These are phyloP conservation scores for Phyllosticta paracitricarpa DNA, from an alignment of 2,329 filamentous ascomycete genomes.

Conservation along the genomic window DNA sequence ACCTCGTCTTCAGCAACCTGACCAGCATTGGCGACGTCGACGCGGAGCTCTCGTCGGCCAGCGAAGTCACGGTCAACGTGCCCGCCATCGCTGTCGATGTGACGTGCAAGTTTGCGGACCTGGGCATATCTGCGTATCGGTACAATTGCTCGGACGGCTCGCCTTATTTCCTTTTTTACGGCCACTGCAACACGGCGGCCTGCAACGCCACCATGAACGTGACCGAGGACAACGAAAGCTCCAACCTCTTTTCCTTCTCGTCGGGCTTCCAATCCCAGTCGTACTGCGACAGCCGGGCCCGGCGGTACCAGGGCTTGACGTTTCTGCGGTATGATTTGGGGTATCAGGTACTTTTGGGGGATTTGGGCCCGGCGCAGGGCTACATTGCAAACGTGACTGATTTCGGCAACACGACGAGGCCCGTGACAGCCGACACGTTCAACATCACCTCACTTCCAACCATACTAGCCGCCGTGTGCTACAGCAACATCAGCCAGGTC, in stretches of 20 bases:
- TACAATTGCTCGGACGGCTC: neutral
- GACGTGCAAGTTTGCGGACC: neutral
- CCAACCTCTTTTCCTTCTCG: neutral
- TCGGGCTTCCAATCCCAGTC: neutral
- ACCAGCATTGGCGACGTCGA: neutral
- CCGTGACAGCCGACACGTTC: neutral
- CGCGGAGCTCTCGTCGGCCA: neutral
- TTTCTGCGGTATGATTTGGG: neutral
- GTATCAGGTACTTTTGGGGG: neutral
- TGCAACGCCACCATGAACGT: conserved; percentile 3
- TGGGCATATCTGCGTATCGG: neutral
- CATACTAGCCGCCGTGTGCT: neutral
- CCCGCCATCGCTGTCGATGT: conserved; percentile 2
- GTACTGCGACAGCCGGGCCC: neutral
- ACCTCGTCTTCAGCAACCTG: conserved; percentile 6
- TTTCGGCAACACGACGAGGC: neutral
- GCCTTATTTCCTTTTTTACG: neutral
- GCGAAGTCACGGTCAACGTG: neutral
- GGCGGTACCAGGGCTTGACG: neutral
- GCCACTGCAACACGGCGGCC: neutral
- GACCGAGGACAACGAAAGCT: neutral
- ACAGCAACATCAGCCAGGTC: conserved; percentile 3
- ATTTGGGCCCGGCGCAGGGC: neutral
- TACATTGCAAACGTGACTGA: neutral
- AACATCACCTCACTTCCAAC: conserved; percentile 1